phyloP scores from a whole-genome alignment of 73 alveolate genomes.

The Paramecium bursaria region DNA sequence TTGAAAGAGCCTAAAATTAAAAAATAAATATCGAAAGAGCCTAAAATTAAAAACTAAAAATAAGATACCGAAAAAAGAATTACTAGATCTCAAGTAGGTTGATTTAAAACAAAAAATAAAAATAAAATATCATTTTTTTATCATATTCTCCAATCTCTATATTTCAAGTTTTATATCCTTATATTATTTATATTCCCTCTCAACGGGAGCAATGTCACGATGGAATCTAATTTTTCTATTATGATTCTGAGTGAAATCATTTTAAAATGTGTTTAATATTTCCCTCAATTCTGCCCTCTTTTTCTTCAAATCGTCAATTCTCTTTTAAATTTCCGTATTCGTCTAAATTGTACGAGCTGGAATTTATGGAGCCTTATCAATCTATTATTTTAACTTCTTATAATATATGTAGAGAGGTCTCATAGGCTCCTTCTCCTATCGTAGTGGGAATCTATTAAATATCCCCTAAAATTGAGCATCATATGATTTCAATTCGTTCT shows the following conservation, averaged over 20 bases:
- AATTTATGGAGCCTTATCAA: conserved; percentile 69
- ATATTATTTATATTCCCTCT: conserved; percentile 82
- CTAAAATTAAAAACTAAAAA: no score
- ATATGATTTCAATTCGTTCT: conserved; percentile 85
- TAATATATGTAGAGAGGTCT: conserved; percentile 90
- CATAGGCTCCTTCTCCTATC: conserved; percentile 93
- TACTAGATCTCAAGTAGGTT: no score
- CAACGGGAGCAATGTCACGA: conserved; percentile 89
- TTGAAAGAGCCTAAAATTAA: no score
- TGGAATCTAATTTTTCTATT: conserved; percentile 88
- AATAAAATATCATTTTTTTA: background rate
- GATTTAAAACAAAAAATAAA: no score
- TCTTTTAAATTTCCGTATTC: conserved; percentile 63
- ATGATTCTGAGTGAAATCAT: conserved; percentile 82
- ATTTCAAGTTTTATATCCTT: conserved; percentile 85
- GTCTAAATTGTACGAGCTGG: conserved; percentile 14
- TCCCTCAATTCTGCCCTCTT: conserved; percentile 82
- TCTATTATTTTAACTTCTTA: conserved; percentile 79
- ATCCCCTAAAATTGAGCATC: conserved; percentile 74
- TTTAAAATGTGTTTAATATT: conserved; percentile 78
- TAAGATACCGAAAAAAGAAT: no score
- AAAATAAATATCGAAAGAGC: no score
- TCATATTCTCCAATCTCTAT: conserved; percentile 70
- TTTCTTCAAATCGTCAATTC: conserved; percentile 67
- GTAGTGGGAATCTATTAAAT: conserved; percentile 76